Base-by-base conservation (phyloP, 2,329 filamentous ascomycete species). In the Neofusicoccum laricinum region DNA sequence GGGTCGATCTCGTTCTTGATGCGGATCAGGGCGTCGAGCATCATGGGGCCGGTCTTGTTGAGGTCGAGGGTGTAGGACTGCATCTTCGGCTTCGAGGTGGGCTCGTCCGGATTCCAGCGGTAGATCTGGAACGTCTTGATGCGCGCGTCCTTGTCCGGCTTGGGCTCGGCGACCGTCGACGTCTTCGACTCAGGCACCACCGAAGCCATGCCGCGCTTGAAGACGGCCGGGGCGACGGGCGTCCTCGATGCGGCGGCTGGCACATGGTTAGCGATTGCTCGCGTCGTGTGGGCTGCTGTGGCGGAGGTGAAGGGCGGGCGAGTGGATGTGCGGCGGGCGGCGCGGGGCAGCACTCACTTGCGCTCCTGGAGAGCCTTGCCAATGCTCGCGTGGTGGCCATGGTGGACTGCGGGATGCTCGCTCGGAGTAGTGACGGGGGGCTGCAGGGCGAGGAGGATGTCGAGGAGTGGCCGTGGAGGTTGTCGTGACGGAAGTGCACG, bases 1-100 rank as follows among this genome's bases (percentile, higher is more conserved):
- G 95, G 93, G 80, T 99, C 95, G 68, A 96, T 81, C 86, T 99
- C 95, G 80, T 99, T 99, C 90, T 99, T 99, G 82, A 99, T 97
- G 73, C 94, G 86, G 79, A 99, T 95, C 73, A 99, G 83, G 64
- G 95, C 95, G 79, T 99, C 95, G 74, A 99, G 82, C 81, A 99
- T 89, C 95, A 99, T 99, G 70, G 95, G 95, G 36, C 95, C 95
- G 46, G 95, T 99, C 90, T 98, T 97, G 85, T 98, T 98, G 72
- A 99, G 82, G 77, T 99, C 95, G 74, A 99, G 84, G 40, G 91
- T 91, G 83, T 98, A 99, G 71, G 86, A 87, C 85, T 99, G 93
- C 91, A 99, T 97, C 78, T 84, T 86, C 67, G 95, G 95, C 88
- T 99, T 99, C 80, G 91, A 89, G 74, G 88, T 88, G 65, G 95